Evolutionary conservation across 805 yeast species (phyloP), one percentile per base, ranked within the genome.

Genomic region (Helenozyma baotianmanensis): DNA sequence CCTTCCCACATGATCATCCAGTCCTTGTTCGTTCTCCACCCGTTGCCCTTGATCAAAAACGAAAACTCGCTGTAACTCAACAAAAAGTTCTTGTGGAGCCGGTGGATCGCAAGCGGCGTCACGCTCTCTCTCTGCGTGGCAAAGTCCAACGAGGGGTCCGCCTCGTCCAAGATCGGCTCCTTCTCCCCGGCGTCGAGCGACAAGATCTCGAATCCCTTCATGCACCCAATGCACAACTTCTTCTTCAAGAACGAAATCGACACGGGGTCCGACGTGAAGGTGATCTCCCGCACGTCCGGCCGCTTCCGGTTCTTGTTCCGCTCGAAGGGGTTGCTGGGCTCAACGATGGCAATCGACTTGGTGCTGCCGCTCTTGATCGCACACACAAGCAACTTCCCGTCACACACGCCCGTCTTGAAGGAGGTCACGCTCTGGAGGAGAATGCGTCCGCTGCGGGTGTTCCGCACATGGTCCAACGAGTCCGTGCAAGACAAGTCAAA

Each of bases 1-100:
- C 97, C 97, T 62, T 92, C 97, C 98, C 98, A 92, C 53, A 83
- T 80, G 32, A 92, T 82, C 44, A 89, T 82, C 89, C 96, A 89
- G 32, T 86, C 90, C 27, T 92, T 86, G 42, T 89, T 78, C 13
- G 94, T 82, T 47, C 97, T 74, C 98, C 98, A 92, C 15, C 98
- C 98, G 56, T 89, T 89, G 38, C 83, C 74, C 52, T 92, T 89
- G 47, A 92, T 94, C 60, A 85, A 88, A 58, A 92, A 92, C 29
- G 97, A 90, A 55, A 90, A 88, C 54, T 88, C 96, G 4, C 94
- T 78, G 56, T 90, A 92, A 55, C 89, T 82, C 43, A 92, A 72
- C 50, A 92, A 63, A 55, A 90, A 92, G 62, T 89, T 92, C 34
- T 81, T 78, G 38, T 90, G 92, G 37, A 92, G 78, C 40, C 96